Conservation (phyloP, 306 rosid species). For the Dryas alaskensis region DNA sequence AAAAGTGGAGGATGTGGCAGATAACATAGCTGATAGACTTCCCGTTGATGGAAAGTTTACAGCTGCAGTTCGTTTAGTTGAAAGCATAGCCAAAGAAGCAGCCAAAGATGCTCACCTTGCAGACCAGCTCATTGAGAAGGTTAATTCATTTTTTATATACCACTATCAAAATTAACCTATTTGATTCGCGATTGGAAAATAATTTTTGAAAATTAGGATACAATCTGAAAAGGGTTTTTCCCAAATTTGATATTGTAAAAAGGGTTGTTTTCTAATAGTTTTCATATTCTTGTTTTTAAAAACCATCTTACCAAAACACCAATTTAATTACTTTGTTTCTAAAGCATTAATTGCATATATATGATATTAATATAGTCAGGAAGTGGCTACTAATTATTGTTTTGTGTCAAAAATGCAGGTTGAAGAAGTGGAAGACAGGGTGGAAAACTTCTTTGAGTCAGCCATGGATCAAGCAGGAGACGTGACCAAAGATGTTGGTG, state of each 20-base stretch:
- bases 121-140: constrained; percentile 46
- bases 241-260: too few relatives aligned
- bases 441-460: constrained; percentile 29
- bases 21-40: constrained; percentile 35
- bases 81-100: constrained; percentile 39
- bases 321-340: too few relatives aligned
- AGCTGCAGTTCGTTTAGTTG: constrained; percentile 29
- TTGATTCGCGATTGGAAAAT: too few relatives aligned
- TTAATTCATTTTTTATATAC: not conserved
- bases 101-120: constrained; percentile 44
- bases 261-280: too few relatives aligned
- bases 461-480: not conserved
- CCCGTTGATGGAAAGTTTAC: constrained; percentile 43
- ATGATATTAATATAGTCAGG: too few relatives aligned
- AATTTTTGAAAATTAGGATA: too few relatives aligned
- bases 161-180: too few relatives aligned
- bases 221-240: too few relatives aligned
- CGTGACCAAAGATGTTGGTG: constrained; percentile 1
- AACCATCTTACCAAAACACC: too few relatives aligned
- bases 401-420: constrained; percentile 31
- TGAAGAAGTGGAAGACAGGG: constrained; percentile 35
- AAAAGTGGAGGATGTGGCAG: constrained; percentile 55
- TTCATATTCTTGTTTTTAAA: too few relatives aligned
- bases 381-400: not conserved
- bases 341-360: too few relatives aligned